Evolutionary conservation across 495 filamentous ascomycete species (phyloP), one percentile per base, ranked within the genome.

Genomic region (Talaromyces wortmannii): DNA sequence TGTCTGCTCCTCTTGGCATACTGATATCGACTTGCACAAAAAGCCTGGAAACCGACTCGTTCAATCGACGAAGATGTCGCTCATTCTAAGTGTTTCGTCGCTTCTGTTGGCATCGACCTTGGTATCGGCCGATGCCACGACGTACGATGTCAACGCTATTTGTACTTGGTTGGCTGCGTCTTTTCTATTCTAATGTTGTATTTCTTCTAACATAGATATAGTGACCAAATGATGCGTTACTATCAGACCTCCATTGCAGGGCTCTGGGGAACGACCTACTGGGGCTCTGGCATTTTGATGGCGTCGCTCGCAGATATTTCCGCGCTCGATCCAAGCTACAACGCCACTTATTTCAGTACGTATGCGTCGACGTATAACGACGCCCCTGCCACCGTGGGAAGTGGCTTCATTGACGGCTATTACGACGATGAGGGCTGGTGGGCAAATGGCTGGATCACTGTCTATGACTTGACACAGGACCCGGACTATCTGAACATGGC

Each of bases 371-470:
- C 36, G 13, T 40, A 40, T 13, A 40, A 13, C 36, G 13, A 40
- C 36, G 36, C 36, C 8, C 36, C 36, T 8, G 13, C 8, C 36
- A 10, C 13, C 36, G 13, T 10, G 8, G 36, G 36, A 10, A 5
- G 8, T 10, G 36, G 36, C 36, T 40, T 40, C 13, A 8, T 40
- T 8, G 36, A 40, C 13, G 5, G 13, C 42, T 84, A 70, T 62
- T 85, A 84, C 58, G 83, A 85, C 57, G 83, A 85, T 57, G 80
- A 84, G 60, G 83, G 80, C 16, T 85, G 82, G 83, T 85, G 83
- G 82, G 80, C 79, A n/a, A 67, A 83, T 17, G 82, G 70, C 8
- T 70, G 80, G 69, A 76, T 85, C 59, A 71, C 76, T 53, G 71
- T 72, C 17, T 80, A 79, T 67, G 81, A 85, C 53, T 53, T 79